Conservation (phyloP, 2,329 filamentous ascomycete genomes). For the Cladosporium sp. region DNA sequence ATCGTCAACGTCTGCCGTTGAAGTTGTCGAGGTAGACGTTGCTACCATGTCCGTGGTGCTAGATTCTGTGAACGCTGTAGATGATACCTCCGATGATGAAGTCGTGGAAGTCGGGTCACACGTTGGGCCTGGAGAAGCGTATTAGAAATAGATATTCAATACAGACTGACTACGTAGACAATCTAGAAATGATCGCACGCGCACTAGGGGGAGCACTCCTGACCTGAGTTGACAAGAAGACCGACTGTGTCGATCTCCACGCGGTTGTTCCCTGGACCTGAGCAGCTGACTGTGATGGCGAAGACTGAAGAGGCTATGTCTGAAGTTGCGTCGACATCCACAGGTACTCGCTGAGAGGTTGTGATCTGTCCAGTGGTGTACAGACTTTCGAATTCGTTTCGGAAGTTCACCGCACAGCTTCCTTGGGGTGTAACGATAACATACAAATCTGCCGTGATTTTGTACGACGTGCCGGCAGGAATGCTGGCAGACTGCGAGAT, state of each 20-base stretch:
- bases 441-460: background rate
- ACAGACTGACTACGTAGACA: background rate
- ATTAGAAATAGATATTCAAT: background rate
- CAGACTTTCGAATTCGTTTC: conserved; percentile 4
- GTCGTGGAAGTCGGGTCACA: background rate
- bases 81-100: background rate
- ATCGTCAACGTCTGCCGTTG: background rate
- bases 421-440: background rate
- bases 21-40: background rate
- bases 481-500: background rate
- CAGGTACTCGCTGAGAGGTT: background rate
- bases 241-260: background rate
- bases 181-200: background rate
- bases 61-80: background rate
- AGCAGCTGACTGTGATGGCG: background rate
- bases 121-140: background rate
- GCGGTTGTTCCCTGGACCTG: background rate
- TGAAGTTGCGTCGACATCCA: background rate
- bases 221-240: background rate
- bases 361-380: conserved; percentile 8
- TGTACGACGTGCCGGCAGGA: background rate
- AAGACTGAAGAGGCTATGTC: background rate
- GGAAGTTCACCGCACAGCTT: background rate
- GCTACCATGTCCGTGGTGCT: background rate
- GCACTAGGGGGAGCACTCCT: background rate